Evolutionary conservation across 2,329 filamentous ascomycete genomes (phyloP).

Genomic region (Pezicula radicicola): DNA sequence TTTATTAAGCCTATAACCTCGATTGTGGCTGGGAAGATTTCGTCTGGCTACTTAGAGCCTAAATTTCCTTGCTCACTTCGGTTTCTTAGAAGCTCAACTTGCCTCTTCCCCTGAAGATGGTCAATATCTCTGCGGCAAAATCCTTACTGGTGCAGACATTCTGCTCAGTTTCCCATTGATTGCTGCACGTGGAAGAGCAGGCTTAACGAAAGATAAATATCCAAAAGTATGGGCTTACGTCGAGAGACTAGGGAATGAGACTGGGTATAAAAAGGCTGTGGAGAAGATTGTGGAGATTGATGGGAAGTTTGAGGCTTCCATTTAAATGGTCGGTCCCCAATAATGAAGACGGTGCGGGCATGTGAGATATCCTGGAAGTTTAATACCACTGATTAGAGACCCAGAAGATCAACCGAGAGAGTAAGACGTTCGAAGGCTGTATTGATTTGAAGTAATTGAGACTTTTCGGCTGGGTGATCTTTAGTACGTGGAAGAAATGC

Average conservation of each 20-base stretch:
- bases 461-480: too few species aligned
- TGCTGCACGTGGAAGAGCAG: constrained; percentile 32
- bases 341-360: not conserved
- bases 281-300: constrained; percentile 43
- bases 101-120: constrained; percentile 42
- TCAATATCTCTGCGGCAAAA: constrained; percentile 45
- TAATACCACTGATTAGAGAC: not conserved
- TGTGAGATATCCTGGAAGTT: not conserved
- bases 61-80: constrained; percentile 46
- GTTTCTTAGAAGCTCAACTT: constrained; percentile 48
- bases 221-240: constrained; percentile 44
- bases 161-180: constrained; percentile 49
- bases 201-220: constrained; percentile 36
- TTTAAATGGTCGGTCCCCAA: not conserved
- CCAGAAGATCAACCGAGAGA: too few species aligned
- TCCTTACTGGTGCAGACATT: constrained; percentile 49
- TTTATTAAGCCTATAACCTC: constrained; percentile 64
- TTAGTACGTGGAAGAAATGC: too few species aligned
- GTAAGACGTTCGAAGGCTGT: too few species aligned
- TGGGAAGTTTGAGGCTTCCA: constrained; percentile 25
- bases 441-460: too few species aligned
- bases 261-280: constrained; percentile 42
- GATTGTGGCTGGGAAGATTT: constrained; percentile 46
- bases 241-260: constrained; percentile 38
- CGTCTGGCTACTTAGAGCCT: constrained; percentile 39